A percentile compares a stretch with the other conserved stretches of the same genome.
Evolutionary conservation across 2,329 filamentous ascomycete genomes (phyloP).

Genomic region (Verticillium alfalfae): DNA sequence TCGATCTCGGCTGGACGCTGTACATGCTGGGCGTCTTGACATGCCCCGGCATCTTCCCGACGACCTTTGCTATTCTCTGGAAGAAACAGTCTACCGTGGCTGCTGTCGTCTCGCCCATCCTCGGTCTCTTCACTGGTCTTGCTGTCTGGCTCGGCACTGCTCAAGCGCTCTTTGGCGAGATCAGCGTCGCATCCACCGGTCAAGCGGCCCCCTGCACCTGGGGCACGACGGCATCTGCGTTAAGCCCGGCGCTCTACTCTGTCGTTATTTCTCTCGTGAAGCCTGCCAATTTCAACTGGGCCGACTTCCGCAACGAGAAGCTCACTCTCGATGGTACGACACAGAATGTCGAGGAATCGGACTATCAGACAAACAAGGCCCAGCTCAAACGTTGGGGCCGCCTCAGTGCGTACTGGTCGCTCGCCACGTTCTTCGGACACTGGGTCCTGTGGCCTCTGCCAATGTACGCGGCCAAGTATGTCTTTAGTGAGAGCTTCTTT

Average conservation of each 20-base stretch:
- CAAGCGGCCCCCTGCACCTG: constrained; percentile 44
- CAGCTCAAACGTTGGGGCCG: constrained; percentile 39
- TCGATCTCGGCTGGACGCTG: constrained; percentile 48
- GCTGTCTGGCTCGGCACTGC: constrained; percentile 47
- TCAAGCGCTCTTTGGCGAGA: constrained; percentile 35
- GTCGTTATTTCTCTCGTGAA: constrained; percentile 37
- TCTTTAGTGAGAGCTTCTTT: constrained; percentile 43
- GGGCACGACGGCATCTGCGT: constrained; percentile 42
- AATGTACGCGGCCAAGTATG: constrained; percentile 46
- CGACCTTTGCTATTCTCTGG: constrained; percentile 48
- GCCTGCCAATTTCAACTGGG: constrained; percentile 34
- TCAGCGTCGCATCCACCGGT: constrained; percentile 42
- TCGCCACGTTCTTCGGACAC: constrained; percentile 44
- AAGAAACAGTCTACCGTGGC: constrained; percentile 40
- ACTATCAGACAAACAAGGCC: constrained; percentile 22
- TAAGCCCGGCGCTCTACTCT: constrained; percentile 36
- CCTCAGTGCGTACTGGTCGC: constrained; percentile 38
- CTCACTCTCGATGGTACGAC: constrained; percentile 26
- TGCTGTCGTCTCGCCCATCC: constrained; percentile 41
- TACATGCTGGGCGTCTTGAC: constrained; percentile 50
- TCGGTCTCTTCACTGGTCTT: constrained; percentile 45
- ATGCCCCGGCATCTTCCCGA: constrained; percentile 48
- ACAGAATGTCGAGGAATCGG: constrained; percentile 3
- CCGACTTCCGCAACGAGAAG: constrained; percentile 30
- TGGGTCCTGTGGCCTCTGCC: constrained; percentile 50